These are phyloP conservation scores for Eimeria tenella DNA, from an alignment of 169 alveolate species.

Conservation along the genomic window DNA sequence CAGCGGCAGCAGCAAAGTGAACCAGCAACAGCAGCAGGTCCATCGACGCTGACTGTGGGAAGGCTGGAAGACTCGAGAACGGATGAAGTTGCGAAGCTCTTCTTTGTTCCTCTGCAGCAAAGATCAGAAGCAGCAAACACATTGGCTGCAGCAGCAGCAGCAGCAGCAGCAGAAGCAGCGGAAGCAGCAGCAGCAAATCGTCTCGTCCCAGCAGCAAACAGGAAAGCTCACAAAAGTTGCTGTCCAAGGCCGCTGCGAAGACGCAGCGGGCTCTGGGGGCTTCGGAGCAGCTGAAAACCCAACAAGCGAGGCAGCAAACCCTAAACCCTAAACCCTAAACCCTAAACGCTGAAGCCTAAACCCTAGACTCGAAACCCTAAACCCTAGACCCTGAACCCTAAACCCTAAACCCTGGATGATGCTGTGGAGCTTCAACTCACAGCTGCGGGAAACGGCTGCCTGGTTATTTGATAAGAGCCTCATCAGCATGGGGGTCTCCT, in stretches of 20 bases:
- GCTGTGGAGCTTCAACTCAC: too few species aligned
- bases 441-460: slow-evolving; percentile 6
- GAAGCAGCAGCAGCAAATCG: not conserved
- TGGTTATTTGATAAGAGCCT: not conserved
- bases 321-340: not conserved
- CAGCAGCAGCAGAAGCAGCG: not conserved
- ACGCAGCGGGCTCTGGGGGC: not conserved
- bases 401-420: not conserved
- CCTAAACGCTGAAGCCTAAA: slow-evolving; percentile 7
- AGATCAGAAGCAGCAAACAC: not conserved
- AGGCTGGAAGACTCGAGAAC: slow-evolving; percentile 39
- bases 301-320: not conserved
- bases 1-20: too few species aligned
- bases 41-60: not conserved
- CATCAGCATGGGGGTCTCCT: slow-evolving; percentile 30
- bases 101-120: not conserved
- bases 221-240: slow-evolving; percentile 35
- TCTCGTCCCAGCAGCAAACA: too few species aligned
- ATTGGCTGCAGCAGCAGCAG: not conserved
- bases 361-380: not conserved
- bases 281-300: not conserved
- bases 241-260: not conserved
- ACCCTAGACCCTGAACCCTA: not conserved
- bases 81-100: slow-evolving; percentile 37
- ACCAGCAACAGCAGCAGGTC: not conserved